phyloP scores from a whole-genome alignment of 106 monocot genomes.

The Iris macrosiphon region DNA sequence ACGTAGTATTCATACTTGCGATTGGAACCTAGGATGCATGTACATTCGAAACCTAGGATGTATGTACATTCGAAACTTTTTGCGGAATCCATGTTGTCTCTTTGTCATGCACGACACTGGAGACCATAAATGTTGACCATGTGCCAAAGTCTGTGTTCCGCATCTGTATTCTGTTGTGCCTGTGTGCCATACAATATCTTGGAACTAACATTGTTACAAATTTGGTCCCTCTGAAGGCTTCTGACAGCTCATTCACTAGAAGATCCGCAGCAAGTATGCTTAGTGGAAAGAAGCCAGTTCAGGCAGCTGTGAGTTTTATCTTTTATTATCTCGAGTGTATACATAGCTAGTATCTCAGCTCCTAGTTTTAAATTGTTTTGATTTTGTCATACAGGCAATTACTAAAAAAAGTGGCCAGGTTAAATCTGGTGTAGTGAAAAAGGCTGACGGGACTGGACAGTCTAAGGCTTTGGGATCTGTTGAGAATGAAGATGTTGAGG shows the following conservation, averaged over 20 bases:
- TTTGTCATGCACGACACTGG: too few species aligned
- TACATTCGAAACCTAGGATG: too few species aligned
- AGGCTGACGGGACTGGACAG: conserved; percentile 50
- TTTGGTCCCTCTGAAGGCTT: conserved; percentile 23
- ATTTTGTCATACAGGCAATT: conserved; percentile 27
- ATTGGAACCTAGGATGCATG: too few species aligned
- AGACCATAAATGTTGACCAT: too few species aligned
- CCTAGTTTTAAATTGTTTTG: too few species aligned
- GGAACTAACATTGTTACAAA: not conserved
- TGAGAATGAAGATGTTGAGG: conserved; percentile 93
- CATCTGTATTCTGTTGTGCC: too few species aligned
- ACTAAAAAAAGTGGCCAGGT: conserved; percentile 48
- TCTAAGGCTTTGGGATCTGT: conserved; percentile 31
- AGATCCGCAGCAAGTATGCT: conserved; percentile 99
- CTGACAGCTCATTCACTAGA: conserved; percentile 44
- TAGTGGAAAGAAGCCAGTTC: conserved; percentile 82
- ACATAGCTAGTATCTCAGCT: too few species aligned
- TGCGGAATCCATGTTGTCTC: too few species aligned
- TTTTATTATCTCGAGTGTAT: not conserved
- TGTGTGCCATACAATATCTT: too few species aligned
- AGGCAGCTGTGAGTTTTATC: conserved; percentile 44
- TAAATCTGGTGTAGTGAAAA: conserved; percentile 57
- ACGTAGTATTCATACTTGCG: too few species aligned
- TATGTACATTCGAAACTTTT: too few species aligned
- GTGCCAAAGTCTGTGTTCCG: too few species aligned